phyloP scores from a whole-genome alignment of 148 eudicot genomes.

The Salicornia ramosissima region DNA sequence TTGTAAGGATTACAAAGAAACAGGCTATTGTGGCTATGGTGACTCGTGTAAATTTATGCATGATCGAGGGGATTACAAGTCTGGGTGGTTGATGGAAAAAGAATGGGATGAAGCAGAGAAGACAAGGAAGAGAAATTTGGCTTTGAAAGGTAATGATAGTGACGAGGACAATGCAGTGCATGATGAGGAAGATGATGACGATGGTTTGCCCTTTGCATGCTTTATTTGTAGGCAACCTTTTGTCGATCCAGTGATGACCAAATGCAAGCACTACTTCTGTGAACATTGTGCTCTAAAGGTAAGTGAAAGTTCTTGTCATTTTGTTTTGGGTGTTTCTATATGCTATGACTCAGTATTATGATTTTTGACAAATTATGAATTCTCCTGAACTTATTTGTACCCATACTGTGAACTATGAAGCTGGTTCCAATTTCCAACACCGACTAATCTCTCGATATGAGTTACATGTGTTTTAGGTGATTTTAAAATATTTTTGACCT shows the following conservation, averaged over 20 bases:
- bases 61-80: slow-evolving; percentile 91
- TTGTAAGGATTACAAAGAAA: slow-evolving; percentile 91
- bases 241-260: slow-evolving; percentile 84
- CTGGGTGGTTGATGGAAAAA: slow-evolving; percentile 90
- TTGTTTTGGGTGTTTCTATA: background rate
- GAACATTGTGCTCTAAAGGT: slow-evolving; percentile 92
- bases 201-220: slow-evolving; percentile 76
- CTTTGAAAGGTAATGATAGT: background rate
- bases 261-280: slow-evolving; percentile 90
- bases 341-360: no score
- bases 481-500: no score
- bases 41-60: slow-evolving; percentile 98
- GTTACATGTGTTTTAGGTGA: no score
- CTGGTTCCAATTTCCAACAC: no score
- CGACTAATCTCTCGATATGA: no score
- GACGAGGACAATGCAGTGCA: slow-evolving; percentile 35
- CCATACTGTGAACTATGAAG: no score
- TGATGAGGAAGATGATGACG: slow-evolving; percentile 65
- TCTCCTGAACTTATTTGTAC: no score
- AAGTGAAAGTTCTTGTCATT: slow-evolving; percentile 8
- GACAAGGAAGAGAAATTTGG: slow-evolving; percentile 58
- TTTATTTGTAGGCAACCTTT: slow-evolving; percentile 78
- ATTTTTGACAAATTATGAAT: no score
- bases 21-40: slow-evolving; percentile 98
- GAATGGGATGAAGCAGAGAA: slow-evolving; percentile 96